Base-by-base conservation (phyloP, 1,139 yeast genomes). In the Candida tropicalis region DNA sequence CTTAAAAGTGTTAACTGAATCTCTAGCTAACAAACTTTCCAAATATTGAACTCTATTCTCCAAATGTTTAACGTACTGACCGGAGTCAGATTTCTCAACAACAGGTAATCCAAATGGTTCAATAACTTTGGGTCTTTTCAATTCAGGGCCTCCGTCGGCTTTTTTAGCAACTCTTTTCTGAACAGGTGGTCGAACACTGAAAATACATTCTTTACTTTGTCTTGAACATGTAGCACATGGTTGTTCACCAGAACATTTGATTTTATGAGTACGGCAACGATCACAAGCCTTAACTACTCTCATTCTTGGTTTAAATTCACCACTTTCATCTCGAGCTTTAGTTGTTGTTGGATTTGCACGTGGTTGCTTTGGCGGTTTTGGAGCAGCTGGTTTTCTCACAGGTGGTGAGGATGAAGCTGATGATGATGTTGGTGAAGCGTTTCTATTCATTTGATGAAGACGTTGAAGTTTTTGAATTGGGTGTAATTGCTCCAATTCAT, bases 261-360 rank as follows among this genome's bases (percentile, higher is more conserved):
- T 79, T 58, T 82, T 82, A 46, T 80, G 82, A 26, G 68, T 63
- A 49, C 84, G 67, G 59, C 87, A 82, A 22, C 82, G 65, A 46
- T 76, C 82, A 54, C 87, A 82, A 2, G 87, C 87, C 48, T 73
- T 75, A 38, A 72, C 69, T 3, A 81, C 87, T 40, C 84, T 60
- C 52, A 73, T 52, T 35, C 80, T 55, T 5, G 48, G 55, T 37
- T 45, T 50, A 10, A 10, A 12, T 5, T 38, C 33, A 9, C 13
- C 41, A 38, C 28, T 29, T 15, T 15, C 26, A 3, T 23, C 31
- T 10, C 12, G 8, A n/a, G 9, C 25, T 13, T 39, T 36, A 26
- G 33, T 20, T 31, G 27, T 36, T 25, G 33, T 17, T 29, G 27
- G 12, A 13, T 33, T 16, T 16, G 36, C 23, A 16, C 33, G 8